Base-by-base conservation (phyloP, 805 yeast genomes). In the Wickerhamiella allomyrinae region DNA sequence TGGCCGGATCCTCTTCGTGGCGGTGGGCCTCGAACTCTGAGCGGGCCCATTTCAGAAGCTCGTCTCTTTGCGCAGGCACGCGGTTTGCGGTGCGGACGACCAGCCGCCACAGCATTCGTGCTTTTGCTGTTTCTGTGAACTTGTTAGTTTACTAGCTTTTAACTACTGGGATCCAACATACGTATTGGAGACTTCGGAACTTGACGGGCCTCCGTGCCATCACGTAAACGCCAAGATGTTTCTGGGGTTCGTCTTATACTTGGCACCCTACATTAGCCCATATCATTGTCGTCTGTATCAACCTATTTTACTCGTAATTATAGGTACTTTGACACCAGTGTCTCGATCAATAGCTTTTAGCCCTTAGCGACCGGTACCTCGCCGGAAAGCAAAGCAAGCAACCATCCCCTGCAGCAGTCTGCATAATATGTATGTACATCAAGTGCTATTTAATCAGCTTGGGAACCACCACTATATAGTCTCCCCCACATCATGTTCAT, bases 111-210 rank as follows among this genome's bases (percentile, higher is more conserved):
- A 60, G 54, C 29, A 51, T 50, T 10, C 51, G 51, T 2, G 63
- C 46, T 34, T 61, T 57, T 10, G 63, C 51, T n/a, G 56, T 43
- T 33, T 59, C 62, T 5, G 61, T 53, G 45, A 60, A 60, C 62
- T 59, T 41, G 47, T 47, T 39, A 42, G 47, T 41, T 7, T 22
- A 7, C 11, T 17, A 19, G 15, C 10, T 7, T n/a, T 15, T 3
- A 25, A 35, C 23, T 7, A 27, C 14, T 20, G 13, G 9, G 34
- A 15, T 11, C 31, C 33, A 29, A 50, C 50, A n/a, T 51, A 50
- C 52, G 41, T 45, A 42, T 44, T 49, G 46, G 39, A 50, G 38
- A 42, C 53, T 41, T 35, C 39, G 38, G 48, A 49, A 51, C 41
- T 37, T 33, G 31, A 27, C 2, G 14, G 31, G 31, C 36, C 14